These are phyloP conservation scores for Pachyrhizus erosus DNA, from an alignment of 306 rosid species.

Conservation along the genomic window DNA sequence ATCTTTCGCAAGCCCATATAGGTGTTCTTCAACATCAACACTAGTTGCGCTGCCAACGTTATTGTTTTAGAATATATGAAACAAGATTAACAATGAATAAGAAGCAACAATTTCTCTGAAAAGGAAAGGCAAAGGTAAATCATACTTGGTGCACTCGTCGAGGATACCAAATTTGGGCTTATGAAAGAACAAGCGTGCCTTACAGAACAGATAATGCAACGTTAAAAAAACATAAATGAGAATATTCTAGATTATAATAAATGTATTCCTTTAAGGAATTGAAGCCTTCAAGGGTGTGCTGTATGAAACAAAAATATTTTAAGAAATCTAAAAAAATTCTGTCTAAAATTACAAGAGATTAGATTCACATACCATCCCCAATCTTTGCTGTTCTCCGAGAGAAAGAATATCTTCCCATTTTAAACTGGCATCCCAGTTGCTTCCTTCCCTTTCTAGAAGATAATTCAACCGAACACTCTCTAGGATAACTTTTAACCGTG, in stretches of 20 bases:
- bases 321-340: slow-evolving; percentile 20
- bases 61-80: slow-evolving; percentile 13
- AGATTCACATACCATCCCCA: slow-evolving; percentile 76
- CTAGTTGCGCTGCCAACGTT: slow-evolving; percentile 77
- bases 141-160: slow-evolving; percentile 93
- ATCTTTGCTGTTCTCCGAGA: slow-evolving; percentile 91
- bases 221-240: slow-evolving; percentile 23
- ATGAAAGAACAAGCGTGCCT: slow-evolving; percentile 94
- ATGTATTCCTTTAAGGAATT: slow-evolving; percentile 1
- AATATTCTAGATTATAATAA: neutral
- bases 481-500: slow-evolving; percentile 64
- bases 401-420: slow-evolving; percentile 92
- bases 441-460: slow-evolving; percentile 79
- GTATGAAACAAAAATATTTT: neutral
- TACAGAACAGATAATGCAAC: slow-evolving; percentile 21
- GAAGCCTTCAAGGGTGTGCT: neutral
- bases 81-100: neutral
- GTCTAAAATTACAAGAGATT: slow-evolving; percentile 19
- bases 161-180: slow-evolving; percentile 86
- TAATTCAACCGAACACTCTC: slow-evolving; percentile 80
- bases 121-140: slow-evolving; percentile 15
- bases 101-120: slow-evolving; percentile 8
- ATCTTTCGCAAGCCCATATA: slow-evolving; percentile 75
- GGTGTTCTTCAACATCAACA: slow-evolving; percentile 88
- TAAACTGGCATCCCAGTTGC: slow-evolving; percentile 78